Evolutionary conservation across 1,284 basidiomycete species (phyloP), one percentile per base, ranked within the genome.

Genomic region (Anthracocystis setariae): DNA sequence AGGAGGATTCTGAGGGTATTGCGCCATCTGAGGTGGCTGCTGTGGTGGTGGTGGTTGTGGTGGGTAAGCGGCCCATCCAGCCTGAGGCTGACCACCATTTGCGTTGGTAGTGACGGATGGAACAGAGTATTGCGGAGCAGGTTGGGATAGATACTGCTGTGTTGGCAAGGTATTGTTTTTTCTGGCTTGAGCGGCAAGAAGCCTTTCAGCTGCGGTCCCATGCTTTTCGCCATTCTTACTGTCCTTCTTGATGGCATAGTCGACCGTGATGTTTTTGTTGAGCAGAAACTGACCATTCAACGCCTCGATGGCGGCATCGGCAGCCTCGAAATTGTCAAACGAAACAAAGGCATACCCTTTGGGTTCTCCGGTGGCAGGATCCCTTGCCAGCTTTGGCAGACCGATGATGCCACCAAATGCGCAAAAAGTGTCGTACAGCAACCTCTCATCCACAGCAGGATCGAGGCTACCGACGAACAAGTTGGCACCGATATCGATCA

Each of bases 221-320:
- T 98, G 96, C 17, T 94, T 88, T 84, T 98, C 95, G n/a, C 79
- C 79, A n/a, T 94, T 94, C 84, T 98, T 97, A 55, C 92, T 93
- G 78, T 98, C 96, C 86, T 98, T 98, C 84, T 98, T 98, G 88
- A 97, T 95, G 4, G 95, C 95, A 82, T 96, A 98, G 83, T 95
- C 93, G 15, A 97, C 94, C 17, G 90, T 90, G 81, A 98, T 92
- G 60, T 94, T 91, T 84, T 96, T 96, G 86, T 98, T 98, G 90
- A 95, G 94, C 45, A 98, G 87, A 88, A 93, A 97, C 81, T 98
- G 95, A 46, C 90, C 89, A 79, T 97, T 95, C 92, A 98, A 94
- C 20, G 93, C 89, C 84, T 98, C 94, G 63, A 96, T 89, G 5
- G 96, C 95, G 17, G 92, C 92, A 84, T 98, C 96, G 18, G 94